These are phyloP conservation scores for Penstemon barbatus DNA, from an alignment of 257 asterid species.

Conservation along the genomic window DNA sequence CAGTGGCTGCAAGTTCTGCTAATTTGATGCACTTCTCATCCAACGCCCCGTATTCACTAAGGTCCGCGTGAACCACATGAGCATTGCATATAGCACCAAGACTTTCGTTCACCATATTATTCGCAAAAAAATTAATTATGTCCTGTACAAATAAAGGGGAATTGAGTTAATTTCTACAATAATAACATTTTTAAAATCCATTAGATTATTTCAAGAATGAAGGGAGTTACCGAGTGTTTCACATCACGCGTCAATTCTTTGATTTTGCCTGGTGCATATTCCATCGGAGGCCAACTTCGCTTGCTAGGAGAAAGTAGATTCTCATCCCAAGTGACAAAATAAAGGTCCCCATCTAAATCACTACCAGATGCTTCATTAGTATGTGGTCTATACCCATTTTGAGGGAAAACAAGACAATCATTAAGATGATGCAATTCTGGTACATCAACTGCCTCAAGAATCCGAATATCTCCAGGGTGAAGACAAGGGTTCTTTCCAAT, in stretches of 20 bases:
- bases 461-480: conserved; percentile 94
- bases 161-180: conserved; percentile 8
- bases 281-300: conserved; percentile 83
- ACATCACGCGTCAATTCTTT: conserved; percentile 49
- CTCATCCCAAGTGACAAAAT: conserved; percentile 93
- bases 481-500: conserved; percentile 94
- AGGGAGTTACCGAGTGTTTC: conserved; percentile 48
- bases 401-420: conserved; percentile 91
- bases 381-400: conserved; percentile 88
- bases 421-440: conserved; percentile 63
- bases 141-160: conserved; percentile 48
- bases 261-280: conserved; percentile 58
- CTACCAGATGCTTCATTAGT: conserved; percentile 95
- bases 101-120: conserved; percentile 79
- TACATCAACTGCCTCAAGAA: conserved; percentile 76
- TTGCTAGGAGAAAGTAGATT: conserved; percentile 86
- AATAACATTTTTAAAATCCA: not conserved
- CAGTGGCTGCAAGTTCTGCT: conserved; percentile 94
- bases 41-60: conserved; percentile 73
- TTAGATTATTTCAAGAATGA: conserved; percentile 9
- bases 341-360: conserved; percentile 92
- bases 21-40: conserved; percentile 80
- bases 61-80: conserved; percentile 95
- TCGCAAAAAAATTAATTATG: conserved; percentile 66
- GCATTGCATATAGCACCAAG: conserved; percentile 92